These are phyloP conservation scores for Dactylella cylindrospora DNA, from an alignment of 2,329 filamentous ascomycete species.

Conservation along the genomic window DNA sequence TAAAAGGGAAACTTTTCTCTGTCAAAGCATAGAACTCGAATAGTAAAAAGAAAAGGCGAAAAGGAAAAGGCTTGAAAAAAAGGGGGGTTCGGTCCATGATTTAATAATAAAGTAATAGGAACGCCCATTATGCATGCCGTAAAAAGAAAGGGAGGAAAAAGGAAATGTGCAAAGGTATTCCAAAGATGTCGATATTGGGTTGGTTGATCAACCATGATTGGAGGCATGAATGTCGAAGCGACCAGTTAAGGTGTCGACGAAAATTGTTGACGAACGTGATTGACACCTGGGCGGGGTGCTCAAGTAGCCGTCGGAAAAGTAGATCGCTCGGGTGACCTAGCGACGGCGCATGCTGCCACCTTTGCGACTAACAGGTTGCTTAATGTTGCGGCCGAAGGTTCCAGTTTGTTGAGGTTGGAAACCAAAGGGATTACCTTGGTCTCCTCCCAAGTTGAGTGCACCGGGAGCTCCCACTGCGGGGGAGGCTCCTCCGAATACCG, in stretches of 20 bases:
- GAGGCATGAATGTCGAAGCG: not conserved
- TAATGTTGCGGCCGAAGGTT: constrained; percentile 29
- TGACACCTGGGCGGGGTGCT: not conserved
- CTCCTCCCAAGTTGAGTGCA: constrained; percentile 4
- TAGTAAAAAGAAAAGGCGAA: not conserved
- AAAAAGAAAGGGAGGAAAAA: not conserved
- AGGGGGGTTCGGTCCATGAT: too few species aligned
- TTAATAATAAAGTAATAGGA: too few species aligned
- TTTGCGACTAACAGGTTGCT: constrained; percentile 30
- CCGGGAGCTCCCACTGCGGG: constrained; percentile 9
- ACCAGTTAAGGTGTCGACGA: not conserved
- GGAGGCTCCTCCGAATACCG: constrained; percentile 21
- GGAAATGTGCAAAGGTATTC: not conserved
- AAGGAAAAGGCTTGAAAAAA: not conserved
- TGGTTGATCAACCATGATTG: not conserved
- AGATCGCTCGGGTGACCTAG: not conserved
- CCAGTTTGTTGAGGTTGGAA: constrained; percentile 33
- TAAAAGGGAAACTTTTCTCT: too few species aligned
- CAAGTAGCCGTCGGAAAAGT: not conserved
- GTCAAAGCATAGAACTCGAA: too few species aligned
- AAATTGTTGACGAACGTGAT: not conserved
- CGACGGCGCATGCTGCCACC: constrained; percentile 29
- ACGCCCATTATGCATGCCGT: too few species aligned
- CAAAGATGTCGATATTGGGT: not conserved
- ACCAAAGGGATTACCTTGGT: constrained; percentile 14